Conservation (phyloP, 1,284 basidiomycete genomes). For the Cronartium ribicola region DNA sequence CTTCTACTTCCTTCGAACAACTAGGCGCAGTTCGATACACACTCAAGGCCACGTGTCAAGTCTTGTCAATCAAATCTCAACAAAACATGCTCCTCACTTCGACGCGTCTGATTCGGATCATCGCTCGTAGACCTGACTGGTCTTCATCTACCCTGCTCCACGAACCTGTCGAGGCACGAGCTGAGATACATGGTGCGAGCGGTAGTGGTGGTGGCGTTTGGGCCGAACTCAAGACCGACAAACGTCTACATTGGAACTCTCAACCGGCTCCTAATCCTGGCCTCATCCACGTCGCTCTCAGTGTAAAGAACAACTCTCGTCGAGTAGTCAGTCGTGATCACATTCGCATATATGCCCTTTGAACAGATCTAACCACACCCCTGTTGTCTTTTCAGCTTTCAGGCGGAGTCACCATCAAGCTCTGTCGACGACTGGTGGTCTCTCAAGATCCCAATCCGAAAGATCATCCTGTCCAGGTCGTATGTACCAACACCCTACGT, state of each 20-base stretch:
- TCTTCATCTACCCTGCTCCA: slow-evolving; percentile 10
- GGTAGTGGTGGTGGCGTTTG: slow-evolving; percentile 27
- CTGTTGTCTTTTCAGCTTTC: slow-evolving; percentile 13
- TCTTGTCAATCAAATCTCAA: slow-evolving; percentile 42
- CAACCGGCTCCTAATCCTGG: not conserved
- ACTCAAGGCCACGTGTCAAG: slow-evolving; percentile 46
- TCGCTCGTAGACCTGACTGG: slow-evolving; percentile 42
- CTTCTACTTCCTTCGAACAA: slow-evolving; percentile 46
- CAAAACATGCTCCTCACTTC: slow-evolving; percentile 42
- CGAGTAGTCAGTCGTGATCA: slow-evolving; percentile 3
- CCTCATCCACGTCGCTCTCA: slow-evolving; percentile 28
- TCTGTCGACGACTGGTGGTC: slow-evolving; percentile 25
- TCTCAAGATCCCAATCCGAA: slow-evolving; percentile 27
- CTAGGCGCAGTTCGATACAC: slow-evolving; percentile 46
- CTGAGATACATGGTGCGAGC: slow-evolving; percentile 44
- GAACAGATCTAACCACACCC: too few relatives aligned
- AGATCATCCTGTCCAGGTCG: slow-evolving; percentile 43
- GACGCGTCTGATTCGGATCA: slow-evolving; percentile 41
- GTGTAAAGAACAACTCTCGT: slow-evolving; percentile 39
- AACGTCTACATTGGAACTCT: slow-evolving; percentile 21
- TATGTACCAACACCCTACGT: slow-evolving; percentile 44
- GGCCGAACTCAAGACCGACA: slow-evolving; percentile 37
- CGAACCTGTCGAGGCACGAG: slow-evolving; percentile 45
- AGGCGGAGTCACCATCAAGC: slow-evolving; percentile 33
- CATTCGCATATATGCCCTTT: too few relatives aligned